Evolutionary conservation across 2,329 filamentous ascomycete genomes (phyloP), one percentile per base, ranked within the genome.

Genomic region (Diaporthe vexans): DNA sequence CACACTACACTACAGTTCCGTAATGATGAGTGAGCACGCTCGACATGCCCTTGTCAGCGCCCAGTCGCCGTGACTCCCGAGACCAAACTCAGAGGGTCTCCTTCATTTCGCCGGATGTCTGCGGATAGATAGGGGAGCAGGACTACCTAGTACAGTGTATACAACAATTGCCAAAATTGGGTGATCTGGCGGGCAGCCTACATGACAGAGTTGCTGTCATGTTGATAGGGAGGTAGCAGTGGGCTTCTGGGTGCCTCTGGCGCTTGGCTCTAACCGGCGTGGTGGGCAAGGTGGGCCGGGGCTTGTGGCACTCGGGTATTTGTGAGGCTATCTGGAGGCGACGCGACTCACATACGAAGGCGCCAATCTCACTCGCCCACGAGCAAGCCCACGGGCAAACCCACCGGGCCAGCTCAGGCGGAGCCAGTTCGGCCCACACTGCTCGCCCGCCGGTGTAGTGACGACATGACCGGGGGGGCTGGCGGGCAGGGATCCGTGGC

Each of bases 341-440:
- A 52, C 63, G 63, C 63, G 63, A 67, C 63, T 67, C 63, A 52
- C 63, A 67, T 67, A 67, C 63, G 63, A 67, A 67, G 63, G n/a
- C 46, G 46, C 63, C 63, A 67, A 67, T 67, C 63, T 67, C 63
- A 37, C 58, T 11, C 33, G n/a, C 43, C 43, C 26, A 51, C 26
- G 59, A 19, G 24, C 59, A 48, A 59, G 35, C 57, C 57, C 26
- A 51, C 26, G 40, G 26, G 24, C 59, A 33, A 59, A n/a, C 57
- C 57, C 35, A 37, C 40, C 40, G 13, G 37, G 37, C 58, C 59
- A 65, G 40, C 59, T 65, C 59, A 48, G n/a, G 59, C 59, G 59
- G 61, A 51, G 43, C 37, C 61, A 65, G 61, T 52, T 37, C 29
- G 46, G n/a, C 43, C 61, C 63, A 67, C 63, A 52, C 21, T 52